Evolutionary conservation across 495 filamentous ascomycete genomes (phyloP), one percentile per base, ranked within the genome.

Genomic region (Aspergillus egyptiacus): DNA sequence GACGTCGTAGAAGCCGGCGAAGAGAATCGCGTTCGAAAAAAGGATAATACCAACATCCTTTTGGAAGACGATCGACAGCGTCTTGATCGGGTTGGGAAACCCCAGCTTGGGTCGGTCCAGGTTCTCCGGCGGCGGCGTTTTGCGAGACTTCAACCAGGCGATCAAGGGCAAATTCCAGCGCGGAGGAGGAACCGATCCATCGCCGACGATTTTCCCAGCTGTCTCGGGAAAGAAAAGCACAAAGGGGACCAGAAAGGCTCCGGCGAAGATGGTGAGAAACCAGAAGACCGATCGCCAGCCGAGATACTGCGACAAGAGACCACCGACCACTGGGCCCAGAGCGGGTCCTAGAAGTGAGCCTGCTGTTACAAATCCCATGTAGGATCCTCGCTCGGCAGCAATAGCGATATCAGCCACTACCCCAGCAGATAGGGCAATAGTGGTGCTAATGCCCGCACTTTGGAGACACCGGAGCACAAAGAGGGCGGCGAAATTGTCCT

Each of bases 261-360:
- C 76, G 14, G 73, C 66, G 28, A 79, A 64, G 48, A 88, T 87
- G 40, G 73, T 69, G 14, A 86, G 69, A 56, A 87, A 87, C 84
- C 84, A 88, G 63, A 91, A 91, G 45, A 86, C 82, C 23, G 78
- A 71, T 18, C 78, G 59, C 85, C 85, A 89, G 1, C 82, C 83
- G 2, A 88, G 70, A 53, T 78, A 83, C 43, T 86, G 71, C 4
- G 77, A 68, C 1, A 88, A 65, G 0, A 86, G 48, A 1, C 84
- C 85, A 3, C 85, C 86, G 20, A 89, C 71, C 0, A 84, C 72
- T 0, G 82, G 83, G 4, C 78, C 79, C 8, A 85, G 46, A 2
- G 76, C 65, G 0, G 80, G 78, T 0, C 77, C 81, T 18, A 63
- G 25, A 5, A 61, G 50, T 6, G 45, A 49, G n/a, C 66, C 64